phyloP scores from a whole-genome alignment of 2,329 filamentous ascomycete species.

The Ceratocystiopsis sp. region DNA sequence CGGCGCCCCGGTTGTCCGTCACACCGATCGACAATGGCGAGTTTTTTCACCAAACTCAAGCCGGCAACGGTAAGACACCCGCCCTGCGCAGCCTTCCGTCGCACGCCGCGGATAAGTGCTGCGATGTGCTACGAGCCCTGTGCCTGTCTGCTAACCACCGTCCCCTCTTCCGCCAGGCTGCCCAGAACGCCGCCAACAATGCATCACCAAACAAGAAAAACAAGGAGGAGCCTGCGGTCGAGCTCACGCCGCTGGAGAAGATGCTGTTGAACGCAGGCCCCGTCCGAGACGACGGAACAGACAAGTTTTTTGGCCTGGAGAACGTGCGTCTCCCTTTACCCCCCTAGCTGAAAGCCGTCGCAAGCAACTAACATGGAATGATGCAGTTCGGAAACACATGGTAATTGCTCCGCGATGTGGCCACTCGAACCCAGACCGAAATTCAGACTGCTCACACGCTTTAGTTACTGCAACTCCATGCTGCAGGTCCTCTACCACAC shows the following conservation, averaged over 20 bases:
- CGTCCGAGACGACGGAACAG: constrained; percentile 71
- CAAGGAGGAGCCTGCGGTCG: constrained; percentile 36
- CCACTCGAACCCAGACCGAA: too few species aligned
- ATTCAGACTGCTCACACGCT: not conserved
- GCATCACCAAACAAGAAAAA: constrained; percentile 26
- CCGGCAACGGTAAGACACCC: constrained; percentile 28
- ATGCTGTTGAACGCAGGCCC: constrained; percentile 71
- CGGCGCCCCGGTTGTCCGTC: not conserved
- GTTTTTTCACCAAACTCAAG: constrained; percentile 43
- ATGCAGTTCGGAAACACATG: constrained; percentile 89
- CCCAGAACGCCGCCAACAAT: constrained; percentile 25
- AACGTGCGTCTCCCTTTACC: constrained; percentile 49
- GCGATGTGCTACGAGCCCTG: too few species aligned
- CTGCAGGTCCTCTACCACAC: constrained; percentile 96
- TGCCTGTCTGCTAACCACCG: not conserved
- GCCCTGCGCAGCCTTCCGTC: not conserved
- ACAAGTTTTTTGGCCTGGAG: constrained; percentile 97
- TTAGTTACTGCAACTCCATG: constrained; percentile 94
- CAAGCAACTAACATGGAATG: constrained; percentile 17
- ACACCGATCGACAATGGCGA: constrained; percentile 25
- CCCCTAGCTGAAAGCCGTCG: not conserved
- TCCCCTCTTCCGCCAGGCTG: constrained; percentile 19
- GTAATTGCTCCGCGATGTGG: constrained; percentile 30
- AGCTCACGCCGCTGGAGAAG: constrained; percentile 48
- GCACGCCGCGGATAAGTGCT: too few species aligned